A percentile compares a stretch with the other conserved stretches of the same genome.
phyloP scores from a whole-genome alignment of 257 asterid species.

The Oldenlandia corymbosa region DNA sequence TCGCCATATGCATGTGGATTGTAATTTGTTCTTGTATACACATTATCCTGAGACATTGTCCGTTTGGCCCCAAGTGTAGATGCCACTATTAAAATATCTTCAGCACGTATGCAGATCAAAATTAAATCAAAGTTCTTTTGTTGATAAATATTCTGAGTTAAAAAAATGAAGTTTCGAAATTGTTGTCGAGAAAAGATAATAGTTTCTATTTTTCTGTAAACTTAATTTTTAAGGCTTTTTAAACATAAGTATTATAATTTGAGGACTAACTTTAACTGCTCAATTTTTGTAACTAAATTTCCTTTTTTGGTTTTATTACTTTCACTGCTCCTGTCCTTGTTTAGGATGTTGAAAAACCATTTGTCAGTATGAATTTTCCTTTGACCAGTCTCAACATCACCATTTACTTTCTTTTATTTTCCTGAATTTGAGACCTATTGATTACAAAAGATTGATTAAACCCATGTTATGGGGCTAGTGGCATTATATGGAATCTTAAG shows the following conservation, averaged over 20 bases:
- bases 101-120: background rate
- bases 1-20: constrained; percentile 17
- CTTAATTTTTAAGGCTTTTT: background rate
- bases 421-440: background rate
- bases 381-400: background rate
- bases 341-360: background rate
- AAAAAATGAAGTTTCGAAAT: background rate
- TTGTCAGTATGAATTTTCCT: background rate
- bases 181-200: background rate
- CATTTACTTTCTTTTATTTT: background rate
- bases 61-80: background rate
- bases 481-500: background rate
- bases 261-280: background rate
- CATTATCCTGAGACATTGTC: background rate
- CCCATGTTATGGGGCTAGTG: background rate
- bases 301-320: background rate
- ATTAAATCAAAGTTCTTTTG: background rate
- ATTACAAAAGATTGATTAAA: background rate
- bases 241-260: background rate
- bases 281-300: too few relatives aligned
- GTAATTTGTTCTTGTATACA: background rate
- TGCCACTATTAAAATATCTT: background rate
- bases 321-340: background rate
- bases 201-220: background rate
- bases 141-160: background rate